These are phyloP conservation scores for Neurospora sp. DNA, from an alignment of 495 filamentous ascomycete genomes.

Conservation along the genomic window DNA sequence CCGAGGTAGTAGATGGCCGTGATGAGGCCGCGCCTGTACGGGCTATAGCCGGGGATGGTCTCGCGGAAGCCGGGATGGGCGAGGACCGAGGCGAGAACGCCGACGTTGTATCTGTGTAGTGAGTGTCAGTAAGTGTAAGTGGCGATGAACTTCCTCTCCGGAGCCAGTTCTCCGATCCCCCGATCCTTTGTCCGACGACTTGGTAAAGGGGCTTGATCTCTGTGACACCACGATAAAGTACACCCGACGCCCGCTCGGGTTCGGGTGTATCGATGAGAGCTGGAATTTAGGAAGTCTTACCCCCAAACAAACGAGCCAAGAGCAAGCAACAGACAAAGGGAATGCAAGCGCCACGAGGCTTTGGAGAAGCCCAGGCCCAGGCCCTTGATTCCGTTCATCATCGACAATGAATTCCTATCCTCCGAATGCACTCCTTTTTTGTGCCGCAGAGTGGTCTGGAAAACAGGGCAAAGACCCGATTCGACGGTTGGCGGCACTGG, in stretches of 20 bases:
- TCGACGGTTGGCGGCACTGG: background rate
- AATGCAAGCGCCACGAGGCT: slow-evolving; percentile 33
- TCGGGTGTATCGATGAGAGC: background rate
- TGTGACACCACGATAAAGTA: background rate
- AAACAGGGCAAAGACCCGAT: background rate
- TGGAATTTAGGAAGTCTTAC: slow-evolving; percentile 20
- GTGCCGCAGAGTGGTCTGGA: background rate
- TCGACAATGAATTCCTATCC: background rate
- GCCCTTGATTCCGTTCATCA: background rate
- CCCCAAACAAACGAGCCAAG: slow-evolving; percentile 52
- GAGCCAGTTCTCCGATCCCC: background rate
- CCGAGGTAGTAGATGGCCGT: slow-evolving; percentile 50
- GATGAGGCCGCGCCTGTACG: slow-evolving; percentile 38
- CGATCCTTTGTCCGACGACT: no score
- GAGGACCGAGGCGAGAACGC: slow-evolving; percentile 45
- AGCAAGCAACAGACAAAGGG: slow-evolving; percentile 42
- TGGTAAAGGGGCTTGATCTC: background rate
- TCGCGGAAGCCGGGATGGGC: slow-evolving; percentile 43
- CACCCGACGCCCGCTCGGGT: background rate
- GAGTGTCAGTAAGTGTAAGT: background rate
- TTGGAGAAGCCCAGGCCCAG: slow-evolving; percentile 15
- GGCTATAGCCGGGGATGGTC: slow-evolving; percentile 31
- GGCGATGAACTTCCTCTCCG: background rate
- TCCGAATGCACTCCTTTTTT: background rate
- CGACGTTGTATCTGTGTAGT: slow-evolving; percentile 42